Conservation (phyloP, 148 eudicot genomes). For the Spergularia marina region DNA sequence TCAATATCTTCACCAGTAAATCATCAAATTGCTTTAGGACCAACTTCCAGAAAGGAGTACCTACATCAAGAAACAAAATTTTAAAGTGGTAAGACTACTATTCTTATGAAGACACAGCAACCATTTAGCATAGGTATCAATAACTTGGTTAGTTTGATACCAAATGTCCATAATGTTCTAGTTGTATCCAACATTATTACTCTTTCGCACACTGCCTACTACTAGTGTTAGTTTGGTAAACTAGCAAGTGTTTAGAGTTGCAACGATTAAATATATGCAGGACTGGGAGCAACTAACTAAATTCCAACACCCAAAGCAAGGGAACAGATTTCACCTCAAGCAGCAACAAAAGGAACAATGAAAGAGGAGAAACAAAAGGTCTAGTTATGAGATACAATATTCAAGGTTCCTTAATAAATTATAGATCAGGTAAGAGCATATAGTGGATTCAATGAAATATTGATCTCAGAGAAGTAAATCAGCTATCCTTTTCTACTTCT, state of each 20-base stretch:
- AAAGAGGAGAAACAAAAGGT: not conserved
- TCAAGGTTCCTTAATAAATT: not conserved
- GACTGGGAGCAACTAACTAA: not conserved
- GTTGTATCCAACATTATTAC: not conserved
- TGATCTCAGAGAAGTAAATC: not conserved
- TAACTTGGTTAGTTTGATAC: too few species aligned
- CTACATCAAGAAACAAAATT: constrained; percentile 40
- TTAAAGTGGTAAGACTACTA: not conserved
- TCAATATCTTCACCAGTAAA: constrained; percentile 92
- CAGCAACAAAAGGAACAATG: not conserved
- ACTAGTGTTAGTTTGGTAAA: not conserved
- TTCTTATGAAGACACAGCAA: not conserved
- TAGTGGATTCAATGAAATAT: not conserved
- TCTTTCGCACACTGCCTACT: not conserved
- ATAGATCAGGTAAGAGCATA: too few species aligned
- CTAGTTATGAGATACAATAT: not conserved
- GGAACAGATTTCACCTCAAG: not conserved
- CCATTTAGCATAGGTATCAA: not conserved
- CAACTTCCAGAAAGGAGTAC: constrained; percentile 95
- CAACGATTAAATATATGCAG: not conserved
- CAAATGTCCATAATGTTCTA: not conserved
- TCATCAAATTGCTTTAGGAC: constrained; percentile 98
- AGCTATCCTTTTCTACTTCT: too few species aligned
- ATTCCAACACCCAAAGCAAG: not conserved
- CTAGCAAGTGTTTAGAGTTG: not conserved